Percentiles rank a stretch among this genome's conserved stretches.
These are phyloP conservation scores for Aureoboletus auriporus DNA, from an alignment of 768 basidiomycete species.

Conservation along the genomic window DNA sequence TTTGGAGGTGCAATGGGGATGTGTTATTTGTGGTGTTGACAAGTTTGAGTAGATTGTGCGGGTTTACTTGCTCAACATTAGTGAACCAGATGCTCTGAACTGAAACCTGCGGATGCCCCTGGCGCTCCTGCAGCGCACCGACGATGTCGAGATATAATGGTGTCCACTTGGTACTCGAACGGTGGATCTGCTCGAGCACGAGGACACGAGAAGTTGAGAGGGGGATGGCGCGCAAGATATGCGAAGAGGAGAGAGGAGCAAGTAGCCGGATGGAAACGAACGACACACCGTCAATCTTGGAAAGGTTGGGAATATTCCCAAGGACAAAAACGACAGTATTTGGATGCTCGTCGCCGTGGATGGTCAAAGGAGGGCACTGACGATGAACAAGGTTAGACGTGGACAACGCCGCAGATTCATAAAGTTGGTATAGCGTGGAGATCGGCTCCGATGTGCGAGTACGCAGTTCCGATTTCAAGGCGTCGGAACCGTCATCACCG, in stretches of 20 bases:
- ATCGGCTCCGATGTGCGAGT: constrained; percentile 7
- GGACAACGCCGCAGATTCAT: constrained; percentile 64
- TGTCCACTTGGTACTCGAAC: constrained; percentile 82
- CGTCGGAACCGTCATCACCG: background rate
- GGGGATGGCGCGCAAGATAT: constrained; percentile 58
- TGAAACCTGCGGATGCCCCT: constrained; percentile 43
- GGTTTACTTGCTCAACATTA: constrained; percentile 35
- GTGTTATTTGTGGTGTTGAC: constrained; percentile 39
- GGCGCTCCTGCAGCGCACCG: constrained; percentile 61
- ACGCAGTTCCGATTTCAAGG: background rate
- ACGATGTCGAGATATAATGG: constrained; percentile 83
- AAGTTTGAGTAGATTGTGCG: constrained; percentile 48
- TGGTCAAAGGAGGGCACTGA: constrained; percentile 51
- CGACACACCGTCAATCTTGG: constrained; percentile 52
- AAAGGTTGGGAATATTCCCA: constrained; percentile 44
- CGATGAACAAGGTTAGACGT: constrained; percentile 62
- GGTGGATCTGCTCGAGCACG: constrained; percentile 76
- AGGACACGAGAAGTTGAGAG: constrained; percentile 61
- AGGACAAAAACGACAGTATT: constrained; percentile 70
- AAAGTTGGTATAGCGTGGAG: constrained; percentile 45
- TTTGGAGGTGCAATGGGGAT: constrained; percentile 50
- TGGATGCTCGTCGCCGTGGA: constrained; percentile 52
- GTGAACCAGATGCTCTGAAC: constrained; percentile 67
- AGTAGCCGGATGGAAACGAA: constrained; percentile 66
- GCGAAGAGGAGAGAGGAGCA: constrained; percentile 59